phyloP scores from a whole-genome alignment of 208 protist species.

The Tritrichomonas musculus region DNA sequence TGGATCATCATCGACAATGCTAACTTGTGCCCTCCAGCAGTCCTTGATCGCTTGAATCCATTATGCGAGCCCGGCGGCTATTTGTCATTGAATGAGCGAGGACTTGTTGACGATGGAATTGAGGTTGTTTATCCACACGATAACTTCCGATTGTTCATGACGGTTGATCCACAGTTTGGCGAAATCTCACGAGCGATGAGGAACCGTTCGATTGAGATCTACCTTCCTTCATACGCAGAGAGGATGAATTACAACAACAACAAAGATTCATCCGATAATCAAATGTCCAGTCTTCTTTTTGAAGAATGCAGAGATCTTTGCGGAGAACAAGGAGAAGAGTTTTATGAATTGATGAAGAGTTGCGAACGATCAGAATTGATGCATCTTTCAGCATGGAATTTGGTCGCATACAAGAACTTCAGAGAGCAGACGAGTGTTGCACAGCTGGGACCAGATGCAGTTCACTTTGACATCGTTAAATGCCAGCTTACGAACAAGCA shows the following conservation, averaged over 20 bases:
- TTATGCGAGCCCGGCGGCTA: constrained; percentile 2
- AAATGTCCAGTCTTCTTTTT: not conserved
- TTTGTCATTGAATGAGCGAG: not conserved
- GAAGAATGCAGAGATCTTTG: not conserved
- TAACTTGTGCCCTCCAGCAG: constrained; percentile 84
- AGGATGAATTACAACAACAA: not conserved
- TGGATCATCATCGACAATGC: constrained; percentile 99
- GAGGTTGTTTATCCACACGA: constrained; percentile 77
- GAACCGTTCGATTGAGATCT: constrained; percentile 39
- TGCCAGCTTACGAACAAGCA: not conserved
- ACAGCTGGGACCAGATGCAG: not conserved
- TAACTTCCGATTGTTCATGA: constrained; percentile 96
- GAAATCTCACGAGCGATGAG: constrained; percentile 96
- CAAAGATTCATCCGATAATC: too few relatives aligned
- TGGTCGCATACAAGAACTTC: not conserved
- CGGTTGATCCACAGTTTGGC: constrained; percentile 87
- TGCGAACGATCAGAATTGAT: not conserved
- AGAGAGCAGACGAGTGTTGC: not conserved
- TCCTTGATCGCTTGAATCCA: constrained; percentile 29
- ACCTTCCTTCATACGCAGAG: not conserved
- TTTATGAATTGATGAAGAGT: not conserved
- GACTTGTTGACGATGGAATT: not conserved
- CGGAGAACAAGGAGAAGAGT: not conserved
- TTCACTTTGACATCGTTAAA: not conserved
- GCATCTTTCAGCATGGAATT: not conserved